Evolutionary conservation across 139 green algal genomes (phyloP), one percentile per base, ranked within the genome.

Genomic region (Trebouxia sp.): DNA sequence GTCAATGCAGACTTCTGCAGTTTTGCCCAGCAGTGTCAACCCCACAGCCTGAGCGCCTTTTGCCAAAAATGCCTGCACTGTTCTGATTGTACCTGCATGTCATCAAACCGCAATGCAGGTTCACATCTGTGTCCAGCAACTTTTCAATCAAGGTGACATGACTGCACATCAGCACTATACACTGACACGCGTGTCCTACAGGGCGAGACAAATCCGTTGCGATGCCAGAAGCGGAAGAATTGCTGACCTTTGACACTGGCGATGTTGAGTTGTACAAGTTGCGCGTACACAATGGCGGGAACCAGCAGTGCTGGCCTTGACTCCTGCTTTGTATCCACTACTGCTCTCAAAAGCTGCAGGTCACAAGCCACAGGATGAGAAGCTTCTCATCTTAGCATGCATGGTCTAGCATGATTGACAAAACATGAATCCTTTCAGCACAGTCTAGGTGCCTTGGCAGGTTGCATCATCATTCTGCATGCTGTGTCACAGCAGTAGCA

Each of bases 11-110:
- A 72, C 28, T 24, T 72, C 62, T 28, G 62, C 35, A 45, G 62
- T 72, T 35, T 72, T 72, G 62, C 62, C 62, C 32, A 72, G 62
- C 62, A 72, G 42, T 9, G 32, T 72, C 12, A 72, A 35, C 62
- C 62, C 62, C n/a, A 72, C 32, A 42, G 62, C 62, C 62, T 72
- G 32, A 30, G 11, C 26, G 32, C 62, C 62, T 7, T 72, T 72
- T 6, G 32, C n/a, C 35, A 72, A 35, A 30, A 72, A 72, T 35
- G n/a, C 43, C 14, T 72, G 32, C 37, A 72, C 62, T 35, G 43
- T 72, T 35, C 28, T 72, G 32, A 72, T 4, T 30, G 62, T 72
- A 10, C 32, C 62, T 72, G 62, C 32, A 72, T 22, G 37, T 14
- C 35, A 42, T 22, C 32, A 42, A 72, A 8, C 35, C 17, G 53